phyloP scores from a whole-genome alignment of 257 asterid genomes.

The Solanum chiquidenum region DNA sequence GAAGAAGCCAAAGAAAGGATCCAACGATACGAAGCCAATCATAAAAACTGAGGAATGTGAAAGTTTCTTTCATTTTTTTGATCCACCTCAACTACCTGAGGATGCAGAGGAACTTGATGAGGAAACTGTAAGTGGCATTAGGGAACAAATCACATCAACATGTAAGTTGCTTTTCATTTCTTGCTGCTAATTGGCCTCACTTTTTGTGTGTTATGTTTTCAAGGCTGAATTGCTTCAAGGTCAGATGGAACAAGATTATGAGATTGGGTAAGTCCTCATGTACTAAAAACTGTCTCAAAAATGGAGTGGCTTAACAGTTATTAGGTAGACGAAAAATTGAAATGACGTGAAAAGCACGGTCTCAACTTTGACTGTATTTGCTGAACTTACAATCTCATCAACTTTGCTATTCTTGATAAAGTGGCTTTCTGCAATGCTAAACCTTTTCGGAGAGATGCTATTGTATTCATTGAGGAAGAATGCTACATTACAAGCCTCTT shows the following conservation, averaged over 20 bases:
- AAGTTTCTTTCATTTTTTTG: conserved; percentile 86
- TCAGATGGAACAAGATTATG: conserved; percentile 85
- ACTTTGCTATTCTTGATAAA: neutral
- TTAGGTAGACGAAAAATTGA: neutral
- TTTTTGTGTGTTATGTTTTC: neutral
- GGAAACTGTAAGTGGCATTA: conserved; percentile 52
- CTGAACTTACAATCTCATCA: neutral
- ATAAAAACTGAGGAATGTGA: conserved; percentile 76
- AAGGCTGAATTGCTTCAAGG: conserved; percentile 81
- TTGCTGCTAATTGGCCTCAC: neutral
- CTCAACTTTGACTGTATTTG: neutral
- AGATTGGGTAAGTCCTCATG: conserved; percentile 53
- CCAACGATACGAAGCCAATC: conserved; percentile 60
- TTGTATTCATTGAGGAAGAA: neutral
- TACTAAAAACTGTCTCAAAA: neutral
- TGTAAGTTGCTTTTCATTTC: neutral
- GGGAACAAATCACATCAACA: neutral
- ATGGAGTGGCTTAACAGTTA: neutral
- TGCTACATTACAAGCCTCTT: neutral
- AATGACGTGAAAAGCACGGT: neutral
- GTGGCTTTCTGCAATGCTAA: neutral
- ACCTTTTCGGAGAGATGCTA: neutral
- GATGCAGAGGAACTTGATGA: conserved; percentile 78
- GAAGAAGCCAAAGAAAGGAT: conserved; percentile 86
- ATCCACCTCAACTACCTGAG: conserved; percentile 83